Evolutionary conservation across 164 flowering plant genomes (phyloP).

Genomic region (Annona squamosa): DNA sequence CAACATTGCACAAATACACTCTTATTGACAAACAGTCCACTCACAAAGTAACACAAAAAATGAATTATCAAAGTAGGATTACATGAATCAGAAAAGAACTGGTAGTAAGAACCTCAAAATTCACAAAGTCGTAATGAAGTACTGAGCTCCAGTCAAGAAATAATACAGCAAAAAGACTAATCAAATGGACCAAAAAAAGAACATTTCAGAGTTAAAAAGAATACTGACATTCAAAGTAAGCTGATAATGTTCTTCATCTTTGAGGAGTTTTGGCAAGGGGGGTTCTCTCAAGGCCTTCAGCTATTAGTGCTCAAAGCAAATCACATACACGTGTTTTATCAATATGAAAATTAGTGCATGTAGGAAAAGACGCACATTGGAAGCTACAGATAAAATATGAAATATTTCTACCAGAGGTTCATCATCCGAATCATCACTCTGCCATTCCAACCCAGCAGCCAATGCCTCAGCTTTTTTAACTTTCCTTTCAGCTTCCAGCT

Average conservation of each 20-base stretch:
- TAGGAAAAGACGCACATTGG: not conserved
- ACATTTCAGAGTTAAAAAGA: not conserved
- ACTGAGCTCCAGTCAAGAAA: not conserved
- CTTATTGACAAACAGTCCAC: no score
- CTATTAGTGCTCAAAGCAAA: constrained; percentile 14
- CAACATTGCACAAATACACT: no score
- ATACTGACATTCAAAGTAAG: constrained; percentile 60
- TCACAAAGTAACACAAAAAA: no score
- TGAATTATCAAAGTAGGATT: no score
- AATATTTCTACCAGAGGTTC: constrained; percentile 40
- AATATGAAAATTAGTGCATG: not conserved
- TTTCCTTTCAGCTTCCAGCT: constrained; percentile 41
- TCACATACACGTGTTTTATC: constrained; percentile 2
- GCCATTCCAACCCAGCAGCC: constrained; percentile 75
- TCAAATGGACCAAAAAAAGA: not conserved
- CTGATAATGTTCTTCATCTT: constrained; percentile 51
- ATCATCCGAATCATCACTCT: constrained; percentile 66
- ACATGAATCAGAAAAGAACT: not conserved
- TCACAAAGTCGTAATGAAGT: not conserved
- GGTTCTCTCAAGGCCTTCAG: constrained; percentile 38
- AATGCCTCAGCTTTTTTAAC: constrained; percentile 57
- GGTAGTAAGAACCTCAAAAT: not conserved
- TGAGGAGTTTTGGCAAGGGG: constrained; percentile 61
- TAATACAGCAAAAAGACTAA: not conserved
- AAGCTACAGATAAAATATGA: not conserved